These are phyloP conservation scores for Solanum infundibuliforme DNA, from an alignment of 257 asterid genomes.

Conservation along the genomic window DNA sequence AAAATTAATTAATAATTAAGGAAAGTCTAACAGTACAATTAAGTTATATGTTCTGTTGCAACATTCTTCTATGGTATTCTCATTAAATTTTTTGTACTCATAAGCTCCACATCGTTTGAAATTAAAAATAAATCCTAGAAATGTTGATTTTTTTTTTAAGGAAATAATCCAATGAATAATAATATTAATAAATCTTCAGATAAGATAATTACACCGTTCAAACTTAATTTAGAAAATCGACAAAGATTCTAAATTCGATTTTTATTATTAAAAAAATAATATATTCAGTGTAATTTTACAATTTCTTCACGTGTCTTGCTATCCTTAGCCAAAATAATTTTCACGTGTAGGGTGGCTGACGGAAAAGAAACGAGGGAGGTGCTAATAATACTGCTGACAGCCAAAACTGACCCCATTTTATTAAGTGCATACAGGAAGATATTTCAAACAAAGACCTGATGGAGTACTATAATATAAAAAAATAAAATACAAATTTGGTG, in stretches of 20 bases:
- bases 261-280: background rate
- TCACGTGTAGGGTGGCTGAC: background rate
- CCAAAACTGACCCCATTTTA: background rate
- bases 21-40: background rate
- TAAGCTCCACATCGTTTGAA: background rate
- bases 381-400: background rate
- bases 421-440: background rate
- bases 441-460: background rate
- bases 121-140: background rate
- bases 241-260: rapidly evolving
- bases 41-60: background rate
- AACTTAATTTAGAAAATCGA: background rate
- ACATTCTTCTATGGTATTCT: background rate
- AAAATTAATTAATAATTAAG: background rate
- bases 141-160: too few species aligned
- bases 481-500: background rate
- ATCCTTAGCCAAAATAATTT: background rate
- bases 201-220: background rate
- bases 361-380: background rate
- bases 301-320: background rate
- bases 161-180: background rate
- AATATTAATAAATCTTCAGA: background rate
- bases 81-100: background rate
- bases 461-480: background rate
- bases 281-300: background rate